phyloP scores from a whole-genome alignment of 1,139 yeast genomes.

The Dujonia santamariae region DNA sequence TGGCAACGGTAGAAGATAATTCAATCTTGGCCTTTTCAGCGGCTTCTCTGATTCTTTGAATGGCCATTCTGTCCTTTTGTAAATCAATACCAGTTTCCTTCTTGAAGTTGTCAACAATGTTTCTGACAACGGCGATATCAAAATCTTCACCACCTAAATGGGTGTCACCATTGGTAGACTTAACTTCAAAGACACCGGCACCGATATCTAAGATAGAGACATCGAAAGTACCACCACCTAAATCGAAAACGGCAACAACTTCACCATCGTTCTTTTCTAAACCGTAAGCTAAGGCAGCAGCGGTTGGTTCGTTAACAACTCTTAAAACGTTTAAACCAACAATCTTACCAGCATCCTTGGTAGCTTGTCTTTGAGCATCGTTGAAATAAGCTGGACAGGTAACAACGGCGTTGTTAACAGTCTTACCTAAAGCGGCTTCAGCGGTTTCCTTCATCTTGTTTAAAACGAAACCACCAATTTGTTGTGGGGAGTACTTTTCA shows the following conservation, averaged over 20 bases:
- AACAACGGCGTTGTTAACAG: conserved; percentile 84
- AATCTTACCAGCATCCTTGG: conserved; percentile 97
- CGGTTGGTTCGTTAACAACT: conserved; percentile 98
- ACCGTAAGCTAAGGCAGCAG: conserved; percentile 98
- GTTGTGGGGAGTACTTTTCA: conserved; percentile 91
- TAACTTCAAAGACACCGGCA: conserved; percentile 85
- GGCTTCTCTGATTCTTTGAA: conserved; percentile 99
- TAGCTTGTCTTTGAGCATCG: conserved; percentile 98
- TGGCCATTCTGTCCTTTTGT: conserved; percentile 93
- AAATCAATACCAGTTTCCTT: conserved; percentile 89
- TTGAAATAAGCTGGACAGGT: conserved; percentile 98
- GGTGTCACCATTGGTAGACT: conserved; percentile 87
- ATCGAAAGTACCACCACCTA: conserved; percentile 91
- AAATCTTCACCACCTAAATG: conserved; percentile 93
- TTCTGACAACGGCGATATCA: conserved; percentile 82
- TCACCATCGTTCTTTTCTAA: conserved; percentile 77
- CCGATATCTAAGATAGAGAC: conserved; percentile 81
- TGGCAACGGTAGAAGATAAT: conserved; percentile 87
- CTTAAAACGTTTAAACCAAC: conserved; percentile 94
- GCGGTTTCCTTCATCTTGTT: conserved; percentile 98
- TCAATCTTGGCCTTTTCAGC: conserved; percentile 99
- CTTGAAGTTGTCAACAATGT: conserved; percentile 90
- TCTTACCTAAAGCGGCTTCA: conserved; percentile 83
- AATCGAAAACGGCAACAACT: conserved; percentile 81
- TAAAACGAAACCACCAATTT: conserved; percentile 94